Evolutionary conservation across 495 filamentous ascomycete genomes (phyloP).

Genomic region (Pyrenula aspistea): DNA sequence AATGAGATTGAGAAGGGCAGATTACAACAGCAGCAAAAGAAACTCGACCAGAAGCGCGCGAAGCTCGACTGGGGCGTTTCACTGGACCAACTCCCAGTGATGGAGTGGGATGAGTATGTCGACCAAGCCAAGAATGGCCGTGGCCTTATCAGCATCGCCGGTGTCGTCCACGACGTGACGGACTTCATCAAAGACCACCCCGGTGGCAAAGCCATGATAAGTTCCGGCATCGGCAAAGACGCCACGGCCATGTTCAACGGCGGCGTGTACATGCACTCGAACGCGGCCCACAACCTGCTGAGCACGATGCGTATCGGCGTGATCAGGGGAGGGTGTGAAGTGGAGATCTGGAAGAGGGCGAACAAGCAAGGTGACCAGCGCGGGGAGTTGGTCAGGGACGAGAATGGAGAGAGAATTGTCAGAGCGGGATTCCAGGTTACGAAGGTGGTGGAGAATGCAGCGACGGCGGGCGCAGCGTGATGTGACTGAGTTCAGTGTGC

Average conservation of each 20-base stretch:
- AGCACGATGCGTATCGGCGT: constrained; percentile 96
- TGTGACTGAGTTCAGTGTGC: no score
- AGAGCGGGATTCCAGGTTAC: constrained; percentile 87
- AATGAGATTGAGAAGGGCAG: constrained; percentile 99
- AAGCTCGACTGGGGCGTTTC: constrained; percentile 92
- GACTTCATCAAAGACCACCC: constrained; percentile 96
- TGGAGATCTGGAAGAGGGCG: constrained; percentile 98
- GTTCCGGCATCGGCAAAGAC: constrained; percentile 87
- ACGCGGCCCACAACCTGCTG: constrained; percentile 93
- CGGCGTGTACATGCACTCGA: constrained; percentile 95
- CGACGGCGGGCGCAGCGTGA: constrained; percentile 66
- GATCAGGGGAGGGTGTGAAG: constrained; percentile 89
- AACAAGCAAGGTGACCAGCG: constrained; percentile 87
- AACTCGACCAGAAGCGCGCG: constrained; percentile 90
- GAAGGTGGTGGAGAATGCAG: constrained; percentile 61
- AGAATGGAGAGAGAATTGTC: constrained; percentile 68
- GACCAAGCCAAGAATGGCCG: constrained; percentile 80
- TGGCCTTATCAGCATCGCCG: constrained; percentile 77
- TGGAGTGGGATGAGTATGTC: constrained; percentile 94
- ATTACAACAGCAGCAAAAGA: constrained; percentile 96
- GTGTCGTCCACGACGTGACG: constrained; percentile 90
- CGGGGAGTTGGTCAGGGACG: constrained; percentile 73
- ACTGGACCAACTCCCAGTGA: constrained; percentile 84
- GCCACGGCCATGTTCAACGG: constrained; percentile 99
- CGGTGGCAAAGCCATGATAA: constrained; percentile 92